These are phyloP conservation scores for Trichoderma orchidacearum DNA, from an alignment of 495 filamentous ascomycete genomes.

Conservation along the genomic window DNA sequence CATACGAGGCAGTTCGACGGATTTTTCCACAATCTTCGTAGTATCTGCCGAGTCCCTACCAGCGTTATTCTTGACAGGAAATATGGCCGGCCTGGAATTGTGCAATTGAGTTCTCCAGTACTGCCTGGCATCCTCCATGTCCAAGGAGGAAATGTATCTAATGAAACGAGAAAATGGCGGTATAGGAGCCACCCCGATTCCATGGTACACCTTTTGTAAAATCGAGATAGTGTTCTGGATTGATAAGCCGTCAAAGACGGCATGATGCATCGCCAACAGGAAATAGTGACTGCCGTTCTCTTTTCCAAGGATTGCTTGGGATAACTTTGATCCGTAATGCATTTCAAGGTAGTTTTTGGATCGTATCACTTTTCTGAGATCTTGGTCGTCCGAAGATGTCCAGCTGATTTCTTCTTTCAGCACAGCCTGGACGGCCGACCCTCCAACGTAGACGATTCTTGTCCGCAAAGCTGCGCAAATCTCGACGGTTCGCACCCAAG, in stretches of 20 bases:
- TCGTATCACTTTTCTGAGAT: background rate
- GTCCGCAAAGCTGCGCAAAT: background rate
- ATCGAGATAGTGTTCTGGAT: slow-evolving; percentile 6
- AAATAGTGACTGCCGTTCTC: slow-evolving; percentile 30
- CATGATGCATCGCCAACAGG: slow-evolving; percentile 30
- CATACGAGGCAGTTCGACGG: background rate
- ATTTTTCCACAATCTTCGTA: background rate
- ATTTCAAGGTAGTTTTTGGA: background rate
- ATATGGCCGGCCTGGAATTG: background rate
- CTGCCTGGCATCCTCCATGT: background rate
- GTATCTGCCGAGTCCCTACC: background rate
- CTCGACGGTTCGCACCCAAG: background rate
- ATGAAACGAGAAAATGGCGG: background rate
- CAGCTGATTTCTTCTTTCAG: slow-evolving; percentile 2
- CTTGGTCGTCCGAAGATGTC: background rate
- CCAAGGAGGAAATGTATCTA: background rate
- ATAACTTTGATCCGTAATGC: slow-evolving; percentile 6
- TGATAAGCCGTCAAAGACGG: slow-evolving; percentile 27
- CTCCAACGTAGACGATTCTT: slow-evolving; percentile 7
- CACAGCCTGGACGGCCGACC: slow-evolving; percentile 11
- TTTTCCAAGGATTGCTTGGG: slow-evolving; percentile 15
- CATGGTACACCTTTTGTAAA: background rate
- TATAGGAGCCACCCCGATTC: background rate
- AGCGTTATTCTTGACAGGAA: background rate
- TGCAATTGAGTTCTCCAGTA: background rate